phyloP scores from a whole-genome alignment of 331 rosid species.

The Rosa hybrid region DNA sequence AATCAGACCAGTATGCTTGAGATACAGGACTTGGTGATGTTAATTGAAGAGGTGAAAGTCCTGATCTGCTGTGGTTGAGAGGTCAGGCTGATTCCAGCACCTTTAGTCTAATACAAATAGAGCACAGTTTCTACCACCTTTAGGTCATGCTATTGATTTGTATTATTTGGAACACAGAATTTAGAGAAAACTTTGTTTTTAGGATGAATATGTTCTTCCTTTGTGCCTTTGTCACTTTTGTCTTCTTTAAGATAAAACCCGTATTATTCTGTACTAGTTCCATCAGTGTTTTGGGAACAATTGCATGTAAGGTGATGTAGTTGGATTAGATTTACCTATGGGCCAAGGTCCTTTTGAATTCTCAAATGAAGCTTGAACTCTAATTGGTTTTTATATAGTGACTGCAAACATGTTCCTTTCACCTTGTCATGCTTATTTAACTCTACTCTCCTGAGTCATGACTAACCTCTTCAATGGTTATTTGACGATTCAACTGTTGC shows the following conservation, averaged over 20 bases:
- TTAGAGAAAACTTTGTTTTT: background rate
- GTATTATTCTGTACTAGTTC: background rate
- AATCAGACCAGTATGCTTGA: background rate
- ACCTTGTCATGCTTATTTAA: background rate
- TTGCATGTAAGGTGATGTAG: background rate
- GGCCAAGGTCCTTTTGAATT: background rate
- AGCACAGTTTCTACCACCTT: background rate
- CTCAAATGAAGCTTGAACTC: background rate
- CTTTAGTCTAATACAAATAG: background rate
- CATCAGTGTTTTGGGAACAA: background rate
- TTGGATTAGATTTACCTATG: background rate
- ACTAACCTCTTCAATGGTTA: background rate
- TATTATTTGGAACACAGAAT: conserved; percentile 8
- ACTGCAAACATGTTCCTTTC: background rate
- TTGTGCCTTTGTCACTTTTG: background rate
- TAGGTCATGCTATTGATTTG: background rate
- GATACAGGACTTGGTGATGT: background rate
- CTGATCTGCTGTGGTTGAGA: background rate
- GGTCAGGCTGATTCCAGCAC: background rate
- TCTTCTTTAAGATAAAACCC: background rate
- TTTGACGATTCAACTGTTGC: background rate
- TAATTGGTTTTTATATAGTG: background rate
- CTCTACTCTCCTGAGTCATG: background rate
- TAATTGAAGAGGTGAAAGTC: conserved; percentile 7
- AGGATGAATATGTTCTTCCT: background rate